phyloP scores from a whole-genome alignment of 2,329 filamentous ascomycete genomes.

The Ophiocordyceps camponoti-floridani region DNA sequence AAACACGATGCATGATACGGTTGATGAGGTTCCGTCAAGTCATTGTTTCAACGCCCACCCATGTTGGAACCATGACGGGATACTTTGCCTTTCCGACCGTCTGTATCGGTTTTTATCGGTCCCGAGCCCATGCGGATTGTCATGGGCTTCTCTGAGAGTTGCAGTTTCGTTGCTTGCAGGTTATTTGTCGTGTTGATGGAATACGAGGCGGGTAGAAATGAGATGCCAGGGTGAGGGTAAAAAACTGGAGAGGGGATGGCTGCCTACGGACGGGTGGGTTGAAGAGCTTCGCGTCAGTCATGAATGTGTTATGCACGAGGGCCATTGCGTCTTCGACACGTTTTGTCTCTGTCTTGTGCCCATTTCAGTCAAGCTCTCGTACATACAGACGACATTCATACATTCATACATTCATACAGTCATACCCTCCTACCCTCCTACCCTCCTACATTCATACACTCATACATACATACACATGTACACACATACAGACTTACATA shows the following conservation, averaged over 20 bases:
- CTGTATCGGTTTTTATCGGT: neutral
- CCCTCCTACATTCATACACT: no score
- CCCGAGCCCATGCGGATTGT: neutral
- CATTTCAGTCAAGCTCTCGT: neutral
- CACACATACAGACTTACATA: no score
- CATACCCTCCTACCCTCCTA: no score
- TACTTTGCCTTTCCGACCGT: neutral
- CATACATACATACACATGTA: no score
- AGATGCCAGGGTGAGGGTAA: neutral
- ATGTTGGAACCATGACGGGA: neutral
- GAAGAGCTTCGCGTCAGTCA: neutral
- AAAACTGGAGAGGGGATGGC: neutral
- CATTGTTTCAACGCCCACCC: neutral
- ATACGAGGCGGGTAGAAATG: neutral
- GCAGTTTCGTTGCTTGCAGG: no score
- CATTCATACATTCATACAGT: neutral
- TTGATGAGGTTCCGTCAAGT: neutral
- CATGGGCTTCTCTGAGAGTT: no score
- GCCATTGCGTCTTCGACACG: neutral
- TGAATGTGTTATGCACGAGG: no score
- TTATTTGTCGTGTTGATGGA: neutral
- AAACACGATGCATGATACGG: no score
- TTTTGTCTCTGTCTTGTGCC: neutral
- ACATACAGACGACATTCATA: neutral
- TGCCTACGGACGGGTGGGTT: neutral